phyloP scores from a whole-genome alignment of 495 filamentous ascomycete genomes.

The Penicillium manginii region DNA sequence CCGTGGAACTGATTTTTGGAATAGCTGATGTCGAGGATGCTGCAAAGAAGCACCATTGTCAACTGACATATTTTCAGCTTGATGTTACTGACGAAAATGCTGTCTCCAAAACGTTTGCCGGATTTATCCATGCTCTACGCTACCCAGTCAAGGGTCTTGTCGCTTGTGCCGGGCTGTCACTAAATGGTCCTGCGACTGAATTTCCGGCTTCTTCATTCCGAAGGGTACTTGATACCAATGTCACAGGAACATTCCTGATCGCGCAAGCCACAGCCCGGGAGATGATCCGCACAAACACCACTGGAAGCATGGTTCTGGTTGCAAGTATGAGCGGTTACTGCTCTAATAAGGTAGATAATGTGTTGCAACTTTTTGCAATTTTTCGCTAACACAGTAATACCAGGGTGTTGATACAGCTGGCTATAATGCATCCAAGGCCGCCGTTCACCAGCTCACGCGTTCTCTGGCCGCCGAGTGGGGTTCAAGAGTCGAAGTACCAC shows the following conservation, averaged over 20 bases:
- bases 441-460: constrained; percentile 61
- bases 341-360: constrained; percentile 58
- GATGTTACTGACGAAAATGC: constrained; percentile 59
- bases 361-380: not conserved
- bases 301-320: constrained; percentile 68
- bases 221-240: constrained; percentile 65
- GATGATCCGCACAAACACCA: constrained; percentile 52
- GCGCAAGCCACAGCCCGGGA: constrained; percentile 67
- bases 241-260: constrained; percentile 68
- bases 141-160: constrained; percentile 68
- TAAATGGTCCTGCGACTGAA: constrained; percentile 57
- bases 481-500: constrained; percentile 8
- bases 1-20: too few relatives aligned
- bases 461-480: constrained; percentile 69
- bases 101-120: constrained; percentile 49
- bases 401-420: constrained; percentile 54
- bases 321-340: constrained; percentile 75
- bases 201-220: constrained; percentile 60
- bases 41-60: constrained; percentile 33
- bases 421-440: constrained; percentile 67
- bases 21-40: constrained; percentile 51
- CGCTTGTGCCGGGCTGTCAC: constrained; percentile 78
- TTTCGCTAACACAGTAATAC: not conserved
- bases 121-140: constrained; percentile 58
- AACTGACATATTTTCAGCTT: constrained; percentile 54